Base-by-base conservation (phyloP, 495 filamentous ascomycete genomes). In the Penicillium mononematosum region DNA sequence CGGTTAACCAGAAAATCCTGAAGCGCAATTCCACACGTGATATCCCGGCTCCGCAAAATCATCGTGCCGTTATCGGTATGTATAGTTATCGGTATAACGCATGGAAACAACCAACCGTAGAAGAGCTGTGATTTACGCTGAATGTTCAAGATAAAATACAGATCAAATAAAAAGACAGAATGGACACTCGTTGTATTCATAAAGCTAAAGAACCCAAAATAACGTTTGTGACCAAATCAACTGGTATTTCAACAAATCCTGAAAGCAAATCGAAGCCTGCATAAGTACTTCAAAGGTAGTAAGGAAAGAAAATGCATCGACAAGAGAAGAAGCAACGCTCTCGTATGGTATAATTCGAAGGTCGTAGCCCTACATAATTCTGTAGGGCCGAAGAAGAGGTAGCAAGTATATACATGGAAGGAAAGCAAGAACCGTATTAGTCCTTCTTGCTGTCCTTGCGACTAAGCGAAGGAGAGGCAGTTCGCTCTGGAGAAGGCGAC, bases 331-430 rank as follows among this genome's bases (percentile, higher is more conserved):
- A 67, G 60, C 58, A 73, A 68, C 63, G 67, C 70, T 72, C 53
- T 63, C 64, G 60, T 77, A 50, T 17, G 29, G 43, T 55, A 47
- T 55, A 55, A 62, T 65, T 62, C 53, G 66, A 64, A 45, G 61
- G 65, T 76, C 74, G 64, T 76, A 70, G 65, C 66, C 66, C 68
- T 69, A 62, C 71, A 65, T 74, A 52, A 71, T 64, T 67, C 67
- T 64, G 64, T 69, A 48, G 60, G 58, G 53, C 54, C 60, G 47
- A 58, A 62, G 60, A 68, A 68, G 54, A 58, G 59, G 44, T 53
- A 56, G 49, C 53, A 55, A 58, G 56, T 61, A 63, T 65, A 25
- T 61, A 65, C 55, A 58, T 54, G 44, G 45, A 54, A 48, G 20
- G 48, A 55, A 56, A 49, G 50, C 45, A 58, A 50, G 31, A 34